phyloP scores from a whole-genome alignment of 805 yeast genomes.

The Monosporozyma servazzii region DNA sequence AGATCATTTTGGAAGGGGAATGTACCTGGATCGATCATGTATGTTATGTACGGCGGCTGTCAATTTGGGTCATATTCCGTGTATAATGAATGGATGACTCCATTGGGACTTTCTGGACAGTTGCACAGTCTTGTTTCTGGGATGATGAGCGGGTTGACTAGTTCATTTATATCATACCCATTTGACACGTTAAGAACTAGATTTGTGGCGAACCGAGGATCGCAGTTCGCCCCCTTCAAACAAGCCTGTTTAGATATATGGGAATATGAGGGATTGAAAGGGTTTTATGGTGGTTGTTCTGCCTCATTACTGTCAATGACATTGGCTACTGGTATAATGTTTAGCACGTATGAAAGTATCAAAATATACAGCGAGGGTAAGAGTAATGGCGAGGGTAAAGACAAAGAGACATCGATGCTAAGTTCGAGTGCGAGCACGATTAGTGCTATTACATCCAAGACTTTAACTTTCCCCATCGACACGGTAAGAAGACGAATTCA shows the following conservation, averaged over 20 bases:
- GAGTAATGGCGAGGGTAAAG: slow-evolving; percentile 27
- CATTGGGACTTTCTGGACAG: slow-evolving; percentile 14
- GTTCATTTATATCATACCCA: slow-evolving; percentile 76
- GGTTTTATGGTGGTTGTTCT: slow-evolving; percentile 41
- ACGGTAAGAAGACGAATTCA: slow-evolving; percentile 72
- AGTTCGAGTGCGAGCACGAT: slow-evolving; percentile 55
- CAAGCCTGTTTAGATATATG: slow-evolving; percentile 30
- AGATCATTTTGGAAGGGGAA: slow-evolving; percentile 92
- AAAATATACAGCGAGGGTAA: slow-evolving; percentile 33
- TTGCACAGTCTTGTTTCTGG: slow-evolving; percentile 50
- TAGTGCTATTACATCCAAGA: slow-evolving; percentile 72
- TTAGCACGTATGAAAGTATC: slow-evolving; percentile 51
- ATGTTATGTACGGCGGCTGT: slow-evolving; percentile 71
- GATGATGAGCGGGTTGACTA: slow-evolving; percentile 62
- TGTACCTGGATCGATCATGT: slow-evolving; percentile 82
- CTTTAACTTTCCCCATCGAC: slow-evolving; percentile 76
- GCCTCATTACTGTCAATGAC: slow-evolving; percentile 54
- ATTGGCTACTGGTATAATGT: slow-evolving; percentile 64
- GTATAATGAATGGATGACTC: slow-evolving; percentile 35
- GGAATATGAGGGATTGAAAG: slow-evolving; percentile 35
- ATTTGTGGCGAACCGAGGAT: slow-evolving; percentile 54
- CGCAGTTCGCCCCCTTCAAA: slow-evolving; percentile 11
- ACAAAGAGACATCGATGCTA: slow-evolving; percentile 22
- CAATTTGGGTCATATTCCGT: slow-evolving; percentile 71
- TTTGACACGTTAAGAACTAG: slow-evolving; percentile 84